Evolutionary conservation across 305 asterid species (phyloP), one percentile per base, ranked within the genome.

Genomic region (Fraxinus greggii): DNA sequence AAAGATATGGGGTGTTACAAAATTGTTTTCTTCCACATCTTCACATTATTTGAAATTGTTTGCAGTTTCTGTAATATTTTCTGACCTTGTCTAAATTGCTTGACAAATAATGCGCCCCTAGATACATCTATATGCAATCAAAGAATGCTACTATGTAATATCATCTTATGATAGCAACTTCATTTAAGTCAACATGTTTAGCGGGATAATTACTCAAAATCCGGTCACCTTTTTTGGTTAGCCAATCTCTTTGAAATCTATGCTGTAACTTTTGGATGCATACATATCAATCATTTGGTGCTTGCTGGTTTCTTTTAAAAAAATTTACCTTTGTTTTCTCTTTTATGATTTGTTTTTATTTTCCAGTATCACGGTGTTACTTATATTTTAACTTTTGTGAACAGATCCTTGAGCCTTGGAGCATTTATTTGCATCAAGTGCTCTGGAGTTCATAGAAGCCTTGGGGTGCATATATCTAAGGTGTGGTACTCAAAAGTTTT

Each of bases 391-490:
- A 80, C 81, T 80, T 65, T 36, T 84, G 82, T 83, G 70, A 79
- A 61, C 94, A 94, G 98, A 90, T 93, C 98, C 19, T 80, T 90
- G 78, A 92, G 86, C 83, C 87, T 90, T 59, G 98, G 97, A 81
- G 91, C 91, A 76, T 93, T 93, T 83, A 90, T 94, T 87, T 94
- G 98, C 83, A 94, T 94, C 85, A 93, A 94, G 86, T 94, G 97
- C 87, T 93, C 98, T 19, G 97, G 98, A 84, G 92, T 90, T 48
- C 98, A 94, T 84, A 91, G 98, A 88, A 93, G 98, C 86, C 94
- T 94, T 32, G 98, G 98, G 81, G 98, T 90, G 80, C 98, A 94
- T 85, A 91, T 93, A 86, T 85, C 98, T 5, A 91, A 94, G 97
- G 97, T 93, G 78, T 77, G 88, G 21, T 77, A 29, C 61, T 77